These are phyloP conservation scores for Fusarium camptoceras DNA, from an alignment of 2,329 filamentous ascomycete genomes.

Conservation along the genomic window DNA sequence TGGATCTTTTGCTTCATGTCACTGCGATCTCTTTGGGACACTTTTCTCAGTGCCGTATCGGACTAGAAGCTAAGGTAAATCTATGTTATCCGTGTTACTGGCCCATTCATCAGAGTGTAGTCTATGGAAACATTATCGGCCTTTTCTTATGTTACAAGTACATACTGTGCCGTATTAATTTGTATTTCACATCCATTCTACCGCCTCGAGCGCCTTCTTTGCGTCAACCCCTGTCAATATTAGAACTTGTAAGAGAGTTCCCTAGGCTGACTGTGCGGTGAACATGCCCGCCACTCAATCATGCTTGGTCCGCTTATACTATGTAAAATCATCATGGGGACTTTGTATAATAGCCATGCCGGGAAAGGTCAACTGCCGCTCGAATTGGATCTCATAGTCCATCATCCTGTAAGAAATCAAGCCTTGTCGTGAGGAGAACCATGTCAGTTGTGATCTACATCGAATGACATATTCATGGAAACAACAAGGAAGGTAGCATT, in stretches of 20 bases:
- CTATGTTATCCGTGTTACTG: neutral
- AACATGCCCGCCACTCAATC: neutral
- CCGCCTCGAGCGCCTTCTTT: neutral
- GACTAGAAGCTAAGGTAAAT: neutral
- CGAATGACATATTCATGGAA: neutral
- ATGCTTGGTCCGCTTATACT: slow-evolving; percentile 27
- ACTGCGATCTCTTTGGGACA: neutral
- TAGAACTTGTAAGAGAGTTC: neutral
- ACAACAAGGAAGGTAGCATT: slow-evolving; percentile 12
- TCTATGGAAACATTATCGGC: neutral
- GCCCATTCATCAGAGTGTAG: neutral
- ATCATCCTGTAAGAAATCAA: neutral
- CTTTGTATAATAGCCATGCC: neutral
- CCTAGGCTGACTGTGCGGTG: neutral
- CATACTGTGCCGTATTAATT: neutral
- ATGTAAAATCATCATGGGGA: neutral
- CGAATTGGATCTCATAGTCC: slow-evolving; percentile 5
- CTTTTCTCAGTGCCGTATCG: neutral
- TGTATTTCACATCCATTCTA: neutral
- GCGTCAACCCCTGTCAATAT: neutral
- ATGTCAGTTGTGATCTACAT: slow-evolving; percentile 1
- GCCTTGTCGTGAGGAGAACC: slow-evolving; percentile 5
- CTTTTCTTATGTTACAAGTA: neutral
- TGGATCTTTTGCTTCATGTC: neutral
- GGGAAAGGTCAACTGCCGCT: neutral